Evolutionary conservation across 305 asterid genomes (phyloP), one percentile per base, ranked within the genome.

Genomic region (Ajuga reptans): DNA sequence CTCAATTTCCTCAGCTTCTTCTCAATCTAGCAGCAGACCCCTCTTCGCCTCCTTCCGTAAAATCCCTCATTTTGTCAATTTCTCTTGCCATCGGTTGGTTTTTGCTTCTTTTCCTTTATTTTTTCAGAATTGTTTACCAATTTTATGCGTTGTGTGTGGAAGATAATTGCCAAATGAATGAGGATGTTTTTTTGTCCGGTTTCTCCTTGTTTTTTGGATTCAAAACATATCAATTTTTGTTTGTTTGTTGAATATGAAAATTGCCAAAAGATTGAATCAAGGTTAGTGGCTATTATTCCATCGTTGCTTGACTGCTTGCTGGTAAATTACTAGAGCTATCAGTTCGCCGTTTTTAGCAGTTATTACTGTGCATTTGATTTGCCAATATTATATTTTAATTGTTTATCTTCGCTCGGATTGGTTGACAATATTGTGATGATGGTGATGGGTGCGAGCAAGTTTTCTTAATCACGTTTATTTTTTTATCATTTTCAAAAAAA

Each of bases 1-100:
- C 52, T 77, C 90, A 78, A 49, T 84, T 70, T 70, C 87, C 66
- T 34, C 72, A 36, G 61, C 80, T 67, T 75, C 90, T 15, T 78
- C 85, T 1, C 76, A 78, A 57, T 46, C 76, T 57, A 52, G 71
- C 59, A 50, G 43, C 59, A 50, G 43, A 65, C 34, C 85, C 63
- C 77, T 81, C 33, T 78, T 86, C 34, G 81, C 87, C 45, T 61
- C 79, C 42, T 50, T 63, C 29, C 67, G 46, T 15, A 73, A 49
- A 41, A 70, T 29, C n/a, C 71, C 58, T 7, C 62, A 65, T 65
- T 72, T 62, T 46, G 59, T 60, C 49, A 81, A 21, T 37, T 67
- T 80, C 61, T 71, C 85, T 50, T 66, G 9, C 75, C 68, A 78
- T 34, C 75, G 88, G 92, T 89, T 43, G n/a, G 79, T 76, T 59